A percentile compares a stretch with the other conserved stretches of the same genome.
Evolutionary conservation across 2,329 filamentous ascomycete genomes (phyloP).

Genomic region (Aspergillus quadrilineatus): DNA sequence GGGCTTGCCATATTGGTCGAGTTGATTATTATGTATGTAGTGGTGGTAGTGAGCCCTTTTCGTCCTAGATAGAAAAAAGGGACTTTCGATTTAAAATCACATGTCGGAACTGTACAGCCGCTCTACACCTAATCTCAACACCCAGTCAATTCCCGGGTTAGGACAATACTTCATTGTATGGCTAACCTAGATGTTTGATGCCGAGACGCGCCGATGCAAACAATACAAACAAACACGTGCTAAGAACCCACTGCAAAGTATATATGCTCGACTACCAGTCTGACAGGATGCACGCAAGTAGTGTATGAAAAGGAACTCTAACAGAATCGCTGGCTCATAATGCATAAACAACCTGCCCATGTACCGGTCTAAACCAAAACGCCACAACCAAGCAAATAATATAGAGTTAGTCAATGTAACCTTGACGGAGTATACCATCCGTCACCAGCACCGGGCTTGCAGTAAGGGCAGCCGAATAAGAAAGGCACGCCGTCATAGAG

Average conservation of each 20-base stretch:
- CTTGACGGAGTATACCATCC: constrained; percentile 33
- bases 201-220: constrained; percentile 13
- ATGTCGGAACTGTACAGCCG: background rate
- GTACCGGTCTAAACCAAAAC: constrained; percentile 9
- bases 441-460: constrained; percentile 20
- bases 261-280: background rate
- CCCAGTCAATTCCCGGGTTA: background rate
- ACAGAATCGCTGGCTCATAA: constrained; percentile 8
- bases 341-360: constrained; percentile 12
- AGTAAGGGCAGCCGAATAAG: constrained; percentile 38
- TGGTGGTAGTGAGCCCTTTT: background rate
- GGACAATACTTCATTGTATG: background rate
- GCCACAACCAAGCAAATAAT: constrained; percentile 6
- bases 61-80: background rate
- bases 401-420: constrained; percentile 12
- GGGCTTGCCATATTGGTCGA: constrained; percentile 26
- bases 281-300: background rate
- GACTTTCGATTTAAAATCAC: background rate
- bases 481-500: constrained; percentile 37
- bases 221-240: constrained; percentile 14
- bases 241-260: background rate
- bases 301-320: background rate
- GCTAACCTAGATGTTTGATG: background rate
- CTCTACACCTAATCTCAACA: background rate
- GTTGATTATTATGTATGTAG: background rate